Base-by-base conservation (phyloP, 805 yeast species). In the Wickerhamomyces ciferrii region DNA sequence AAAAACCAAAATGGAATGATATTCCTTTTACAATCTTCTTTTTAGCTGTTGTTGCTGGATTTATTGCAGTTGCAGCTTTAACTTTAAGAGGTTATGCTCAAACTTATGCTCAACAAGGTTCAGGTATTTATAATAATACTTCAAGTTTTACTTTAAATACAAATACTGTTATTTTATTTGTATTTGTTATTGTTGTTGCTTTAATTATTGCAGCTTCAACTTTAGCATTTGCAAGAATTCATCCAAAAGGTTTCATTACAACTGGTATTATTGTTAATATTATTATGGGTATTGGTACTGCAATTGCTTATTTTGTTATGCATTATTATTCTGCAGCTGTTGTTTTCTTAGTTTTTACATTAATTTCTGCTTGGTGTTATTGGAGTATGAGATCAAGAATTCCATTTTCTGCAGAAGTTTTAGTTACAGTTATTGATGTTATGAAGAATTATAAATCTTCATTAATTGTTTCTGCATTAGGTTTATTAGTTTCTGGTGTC, bases 321-420 rank as follows among this genome's bases (percentile, higher is more conserved):
- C 69, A 72, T 29, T 85, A 87, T 64, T 88, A 83, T 71, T 82
- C 92, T 5, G 92, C 95, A 0, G 96, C 89, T 2, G 71, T 87
- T 49, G 89, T 84, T 34, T 84, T 83, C 53, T 66, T 85, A 51
- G 73, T 83, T 1, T 85, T 87, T 62, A 75, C 90, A 0, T 59
- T 75, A 2, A 63, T 84, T 44, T 74, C 83, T 21, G 87, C 87
- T 8, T 80, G 76, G 71, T 76, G 83, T 59, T 88, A 83, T 66
- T 87, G 88, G 87, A 64, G 77, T 7, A 78, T 85, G 70, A 73
- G 94, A 52, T 60, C 66, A 8, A 70, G 94, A 54, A 86, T 87
- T 47, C 91, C 92, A 5, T 77, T 84, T 55, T 81, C 89, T 46
- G 85, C 88, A 5, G 74, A 84, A 15, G 82, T 85, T 36, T 66